Conservation (phyloP, 495 filamentous ascomycete genomes). For the Aspergillus cavernicola region DNA sequence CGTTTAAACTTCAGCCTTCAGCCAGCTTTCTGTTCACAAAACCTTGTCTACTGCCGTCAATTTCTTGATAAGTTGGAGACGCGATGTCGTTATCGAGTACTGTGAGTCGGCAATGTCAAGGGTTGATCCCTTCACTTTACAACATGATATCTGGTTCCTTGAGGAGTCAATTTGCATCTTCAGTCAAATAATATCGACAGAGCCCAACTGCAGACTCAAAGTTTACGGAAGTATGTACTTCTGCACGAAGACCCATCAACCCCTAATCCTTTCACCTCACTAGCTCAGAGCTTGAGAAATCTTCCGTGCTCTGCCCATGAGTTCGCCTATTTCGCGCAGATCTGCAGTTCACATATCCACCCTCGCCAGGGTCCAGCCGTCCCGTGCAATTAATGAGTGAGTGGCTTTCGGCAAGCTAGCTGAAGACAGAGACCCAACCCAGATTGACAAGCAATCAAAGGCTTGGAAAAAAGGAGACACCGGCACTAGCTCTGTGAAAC, state of each 20-base stretch:
- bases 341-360: conserved; percentile 5
- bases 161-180: no score
- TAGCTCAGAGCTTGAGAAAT: neutral
- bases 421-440: neutral
- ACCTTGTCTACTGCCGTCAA: no score
- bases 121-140: no score
- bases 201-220: no score
- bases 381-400: neutral
- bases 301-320: neutral
- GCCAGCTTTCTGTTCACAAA: neutral
- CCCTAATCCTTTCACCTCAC: conserved; percentile 1
- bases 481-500: neutral
- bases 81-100: no score
- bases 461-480: neutral
- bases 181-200: no score
- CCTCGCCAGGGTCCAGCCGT: conserved; percentile 14
- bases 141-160: no score
- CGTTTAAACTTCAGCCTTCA: no score
- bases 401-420: neutral
- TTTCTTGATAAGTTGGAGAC: no score
- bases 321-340: conserved; percentile 9
- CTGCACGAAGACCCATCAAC: neutral
- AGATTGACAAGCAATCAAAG: neutral
- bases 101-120: no score
- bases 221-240: neutral